Percentiles rank a stretch among this genome's conserved stretches.
Conservation (phyloP, 31 red algal species). For the Bonnemaisonia californica region DNA sequence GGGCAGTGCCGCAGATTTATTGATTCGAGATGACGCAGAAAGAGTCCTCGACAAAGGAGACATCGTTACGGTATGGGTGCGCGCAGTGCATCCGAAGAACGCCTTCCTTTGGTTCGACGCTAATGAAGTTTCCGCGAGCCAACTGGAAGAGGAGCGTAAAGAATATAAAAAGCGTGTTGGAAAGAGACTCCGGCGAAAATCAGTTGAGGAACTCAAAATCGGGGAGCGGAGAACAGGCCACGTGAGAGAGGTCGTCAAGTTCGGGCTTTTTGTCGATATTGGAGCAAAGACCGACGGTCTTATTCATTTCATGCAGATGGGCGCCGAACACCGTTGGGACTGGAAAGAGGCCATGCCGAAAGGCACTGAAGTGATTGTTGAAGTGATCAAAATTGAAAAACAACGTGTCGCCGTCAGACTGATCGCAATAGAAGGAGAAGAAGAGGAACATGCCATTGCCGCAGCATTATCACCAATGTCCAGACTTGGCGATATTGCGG, state of each 20-base stretch:
- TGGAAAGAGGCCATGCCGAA: conserved; percentile 42
- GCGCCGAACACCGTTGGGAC: conserved; percentile 33
- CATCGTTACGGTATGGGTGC: conserved; percentile 51
- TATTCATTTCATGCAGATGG: conserved; percentile 62
- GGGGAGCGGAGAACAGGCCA: conserved; percentile 28
- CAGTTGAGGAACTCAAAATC: not conserved
- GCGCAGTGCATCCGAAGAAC: conserved; percentile 35
- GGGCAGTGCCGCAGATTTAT: conserved; percentile 46
- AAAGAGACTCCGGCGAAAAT: conserved; percentile 16
- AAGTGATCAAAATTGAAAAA: conserved; percentile 32
- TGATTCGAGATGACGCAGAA: conserved; percentile 27
- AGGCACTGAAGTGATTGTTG: conserved; percentile 35
- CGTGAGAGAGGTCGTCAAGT: conserved; percentile 37
- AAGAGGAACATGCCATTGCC: conserved; percentile 4
- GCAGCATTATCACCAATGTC: conserved; percentile 20
- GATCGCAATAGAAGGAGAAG: conserved; percentile 19
- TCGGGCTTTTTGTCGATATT: conserved; percentile 66
- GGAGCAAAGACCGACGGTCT: conserved; percentile 57
- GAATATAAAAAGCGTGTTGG: not conserved
- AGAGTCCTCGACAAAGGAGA: conserved; percentile 35
- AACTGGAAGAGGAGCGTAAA: conserved; percentile 32
- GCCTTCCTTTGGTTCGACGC: conserved; percentile 50
- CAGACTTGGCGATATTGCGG: conserved; percentile 7
- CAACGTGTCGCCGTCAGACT: conserved; percentile 43
- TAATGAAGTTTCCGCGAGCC: conserved; percentile 17